Percentiles rank a stretch among this genome's conserved stretches.
phyloP scores from a whole-genome alignment of 75 land plant genomes.

The Pinus taeda region DNA sequence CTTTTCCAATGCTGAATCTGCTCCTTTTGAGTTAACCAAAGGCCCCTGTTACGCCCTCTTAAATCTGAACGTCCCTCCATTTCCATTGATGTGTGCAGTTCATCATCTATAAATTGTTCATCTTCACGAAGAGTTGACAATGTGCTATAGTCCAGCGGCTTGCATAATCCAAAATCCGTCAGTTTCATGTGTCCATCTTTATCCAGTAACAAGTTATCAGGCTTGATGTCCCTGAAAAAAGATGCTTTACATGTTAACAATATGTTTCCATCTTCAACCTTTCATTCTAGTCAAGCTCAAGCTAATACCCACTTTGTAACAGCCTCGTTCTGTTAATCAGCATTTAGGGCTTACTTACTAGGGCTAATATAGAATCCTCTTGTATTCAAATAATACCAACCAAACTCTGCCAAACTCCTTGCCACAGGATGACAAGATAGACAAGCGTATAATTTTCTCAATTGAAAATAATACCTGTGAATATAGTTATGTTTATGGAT shows the following conservation, averaged over 20 bases:
- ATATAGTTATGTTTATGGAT: slow-evolving; percentile 89
- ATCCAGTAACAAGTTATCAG: slow-evolving; percentile 93
- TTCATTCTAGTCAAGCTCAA: slow-evolving; percentile 1
- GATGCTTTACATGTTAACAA: slow-evolving; percentile 1
- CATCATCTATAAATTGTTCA: slow-evolving; percentile 41
- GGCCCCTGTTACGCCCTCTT: slow-evolving; percentile 29
- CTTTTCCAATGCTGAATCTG: slow-evolving; percentile 90
- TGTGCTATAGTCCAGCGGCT: slow-evolving; percentile 74
- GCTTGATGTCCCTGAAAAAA: slow-evolving; percentile 87
- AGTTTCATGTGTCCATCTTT: slow-evolving; percentile 95
- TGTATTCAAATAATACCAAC: not conserved
- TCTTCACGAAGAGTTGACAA: slow-evolving; percentile 61
- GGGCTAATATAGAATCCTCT: not conserved
- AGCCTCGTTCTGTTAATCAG: not conserved
- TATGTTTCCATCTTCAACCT: not conserved
- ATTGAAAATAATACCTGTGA: slow-evolving; percentile 53
- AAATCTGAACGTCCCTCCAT: slow-evolving; percentile 18
- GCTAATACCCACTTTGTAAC: not conserved
- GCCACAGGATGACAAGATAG: not conserved
- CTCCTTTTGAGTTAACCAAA: slow-evolving; percentile 76
- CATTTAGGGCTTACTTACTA: not conserved
- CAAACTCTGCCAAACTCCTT: not conserved
- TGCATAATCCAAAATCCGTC: slow-evolving; percentile 99
- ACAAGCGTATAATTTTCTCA: not conserved
- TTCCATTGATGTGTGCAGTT: slow-evolving; percentile 19